Evolutionary conservation across 2,329 filamentous ascomycete species (phyloP), one percentile per base, ranked within the genome.

Genomic region (Cladophialophora psammophila): DNA sequence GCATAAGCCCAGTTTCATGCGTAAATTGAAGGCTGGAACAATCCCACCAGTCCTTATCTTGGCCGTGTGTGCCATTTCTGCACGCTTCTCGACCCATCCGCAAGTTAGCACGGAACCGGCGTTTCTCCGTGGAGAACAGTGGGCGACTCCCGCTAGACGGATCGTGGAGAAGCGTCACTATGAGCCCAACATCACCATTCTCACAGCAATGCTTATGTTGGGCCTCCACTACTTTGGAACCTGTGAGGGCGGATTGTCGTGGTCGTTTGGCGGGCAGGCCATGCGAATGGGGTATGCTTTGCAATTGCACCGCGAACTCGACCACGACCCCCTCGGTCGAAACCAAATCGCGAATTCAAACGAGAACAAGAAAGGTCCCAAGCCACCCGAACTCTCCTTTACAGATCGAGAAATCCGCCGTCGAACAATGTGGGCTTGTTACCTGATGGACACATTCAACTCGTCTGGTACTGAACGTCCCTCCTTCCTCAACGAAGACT

Each of bases 381-480:
- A 82, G 42, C 83, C 86, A 12, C 84, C 85, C 1, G 87, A 90
- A 69, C 85, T 95, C 60, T 97, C 93, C 76, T 95, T 95, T 72
- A 93, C 94, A 15, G 95, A 98, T 77, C 90, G 93, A 34, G 95
- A 99, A 77, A 97, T 98, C 62, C 87, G 95, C 67, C 85, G 95
- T 72, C 87, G 95, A 64, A 95, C 93, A 2, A 98, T 99, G 94
- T 99, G 95, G 95, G 92, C 94, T 12, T 98, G 94, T 76, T 97
- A 97, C 75, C 79, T 97, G 64, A 97, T 98, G 94, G 95, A 99
- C 77, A 89, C 94, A 0, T 97, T 97, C 82, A 97, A 96, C 79
- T 97, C 94, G 0, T 97, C 94, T 1, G 94, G 95, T 1, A 96
- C 93, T 2, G 94, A 97, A 74, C 87, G 94, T 42, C 95, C 95